Conservation (phyloP, 2,329 filamentous ascomycete species). For the Alternaria infectoria region DNA sequence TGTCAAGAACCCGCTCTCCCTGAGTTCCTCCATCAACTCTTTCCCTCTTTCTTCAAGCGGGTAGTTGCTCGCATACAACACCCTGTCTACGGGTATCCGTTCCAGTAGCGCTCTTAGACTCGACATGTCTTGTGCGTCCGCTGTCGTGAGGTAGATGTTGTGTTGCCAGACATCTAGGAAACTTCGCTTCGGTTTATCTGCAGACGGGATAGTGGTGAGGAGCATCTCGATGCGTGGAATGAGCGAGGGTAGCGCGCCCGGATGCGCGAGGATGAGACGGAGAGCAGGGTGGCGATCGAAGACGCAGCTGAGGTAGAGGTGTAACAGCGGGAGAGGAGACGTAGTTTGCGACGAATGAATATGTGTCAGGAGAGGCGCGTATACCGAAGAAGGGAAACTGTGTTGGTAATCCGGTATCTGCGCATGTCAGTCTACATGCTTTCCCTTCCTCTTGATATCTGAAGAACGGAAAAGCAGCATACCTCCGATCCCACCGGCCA, state of each 20-base stretch:
- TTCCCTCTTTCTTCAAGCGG: slow-evolving; percentile 61
- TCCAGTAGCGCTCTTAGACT: slow-evolving; percentile 54
- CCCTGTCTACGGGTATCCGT: slow-evolving; percentile 56
- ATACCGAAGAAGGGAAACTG: slow-evolving; percentile 12
- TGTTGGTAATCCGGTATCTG: slow-evolving; percentile 22
- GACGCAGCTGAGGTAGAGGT: slow-evolving; percentile 59
- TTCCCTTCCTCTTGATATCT: not conserved
- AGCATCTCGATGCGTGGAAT: slow-evolving; percentile 54
- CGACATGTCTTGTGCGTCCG: slow-evolving; percentile 59
- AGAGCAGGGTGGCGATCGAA: slow-evolving; percentile 63
- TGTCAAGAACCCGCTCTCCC: slow-evolving; percentile 57
- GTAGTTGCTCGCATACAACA: slow-evolving; percentile 66
- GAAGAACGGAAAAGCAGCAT: not conserved
- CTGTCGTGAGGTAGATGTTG: slow-evolving; percentile 66
- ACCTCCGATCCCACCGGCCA: slow-evolving; percentile 31
- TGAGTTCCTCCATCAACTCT: slow-evolving; percentile 57
- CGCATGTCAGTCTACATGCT: not conserved
- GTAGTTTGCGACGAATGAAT: slow-evolving; percentile 58
- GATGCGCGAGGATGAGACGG: slow-evolving; percentile 62
- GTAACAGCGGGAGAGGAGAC: slow-evolving; percentile 57
- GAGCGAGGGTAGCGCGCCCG: slow-evolving; percentile 62
- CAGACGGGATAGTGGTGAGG: slow-evolving; percentile 23
- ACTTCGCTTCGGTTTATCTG: slow-evolving; percentile 29
- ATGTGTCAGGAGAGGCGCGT: slow-evolving; percentile 24
- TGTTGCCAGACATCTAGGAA: slow-evolving; percentile 61